phyloP scores from a whole-genome alignment of 495 filamentous ascomycete genomes.

The Glutinoglossum americanum region DNA sequence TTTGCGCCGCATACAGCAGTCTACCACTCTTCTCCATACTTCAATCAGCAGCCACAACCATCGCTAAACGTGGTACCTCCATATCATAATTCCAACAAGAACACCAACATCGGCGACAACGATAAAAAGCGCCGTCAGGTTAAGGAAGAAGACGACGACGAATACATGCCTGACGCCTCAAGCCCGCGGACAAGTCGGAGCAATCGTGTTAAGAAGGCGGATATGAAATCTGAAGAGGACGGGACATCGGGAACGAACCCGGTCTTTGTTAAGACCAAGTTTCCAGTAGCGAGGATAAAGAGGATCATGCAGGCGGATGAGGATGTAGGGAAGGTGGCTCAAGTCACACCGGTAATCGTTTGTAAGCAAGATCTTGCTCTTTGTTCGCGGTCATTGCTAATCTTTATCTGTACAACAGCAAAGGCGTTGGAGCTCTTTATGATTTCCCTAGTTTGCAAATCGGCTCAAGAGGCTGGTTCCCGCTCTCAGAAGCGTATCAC shows the following conservation, averaged over 20 bases:
- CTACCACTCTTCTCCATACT: not conserved
- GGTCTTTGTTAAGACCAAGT: slow-evolving; percentile 78
- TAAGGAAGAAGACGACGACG: not conserved
- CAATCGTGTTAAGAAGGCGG: not conserved
- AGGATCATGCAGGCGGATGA: slow-evolving; percentile 99
- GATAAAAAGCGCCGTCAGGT: not conserved
- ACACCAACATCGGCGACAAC: not conserved
- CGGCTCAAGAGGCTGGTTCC: slow-evolving; percentile 59
- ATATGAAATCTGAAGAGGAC: not conserved
- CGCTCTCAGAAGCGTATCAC: slow-evolving; percentile 77
- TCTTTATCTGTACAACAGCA: slow-evolving; percentile 17
- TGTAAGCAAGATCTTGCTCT: slow-evolving; percentile 30
- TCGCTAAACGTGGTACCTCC: not conserved
- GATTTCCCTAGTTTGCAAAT: slow-evolving; percentile 75
- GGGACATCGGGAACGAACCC: slow-evolving; percentile 4
- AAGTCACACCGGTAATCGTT: slow-evolving; percentile 85
- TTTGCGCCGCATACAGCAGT: not conserved
- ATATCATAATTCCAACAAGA: not conserved
- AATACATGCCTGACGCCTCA: not conserved
- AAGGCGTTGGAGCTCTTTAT: slow-evolving; percentile 96
- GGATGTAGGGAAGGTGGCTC: slow-evolving; percentile 94
- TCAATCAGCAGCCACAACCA: not conserved
- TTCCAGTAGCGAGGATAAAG: slow-evolving; percentile 95
- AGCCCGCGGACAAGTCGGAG: not conserved
- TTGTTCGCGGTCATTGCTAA: not conserved